A percentile compares a stretch with the other conserved stretches of the same genome.
These are phyloP conservation scores for Debaryomyces hansenii DNA, from an alignment of 805 yeast species.

Conservation along the genomic window DNA sequence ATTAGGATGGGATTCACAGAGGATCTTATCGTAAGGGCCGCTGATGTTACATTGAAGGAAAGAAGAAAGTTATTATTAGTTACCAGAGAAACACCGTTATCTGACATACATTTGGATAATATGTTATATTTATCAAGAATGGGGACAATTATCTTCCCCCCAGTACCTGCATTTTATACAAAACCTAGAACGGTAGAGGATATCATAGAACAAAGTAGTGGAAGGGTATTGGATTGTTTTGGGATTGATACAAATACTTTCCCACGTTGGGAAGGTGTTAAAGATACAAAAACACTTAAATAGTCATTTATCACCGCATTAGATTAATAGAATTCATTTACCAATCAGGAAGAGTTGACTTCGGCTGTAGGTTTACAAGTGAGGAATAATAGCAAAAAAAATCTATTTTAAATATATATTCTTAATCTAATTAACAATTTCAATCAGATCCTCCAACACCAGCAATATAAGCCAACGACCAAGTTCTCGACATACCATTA, in stretches of 20 bases:
- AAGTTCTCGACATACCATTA: conserved; percentile 81
- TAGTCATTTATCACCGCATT: not conserved
- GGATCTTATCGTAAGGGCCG: conserved; percentile 25
- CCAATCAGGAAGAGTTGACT: no score
- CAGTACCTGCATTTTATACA: conserved; percentile 26
- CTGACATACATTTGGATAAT: conserved; percentile 24
- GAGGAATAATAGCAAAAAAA: no score
- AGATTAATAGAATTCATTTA: no score
- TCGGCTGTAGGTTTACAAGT: no score
- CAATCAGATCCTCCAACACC: conserved; percentile 37
- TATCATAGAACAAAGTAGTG: conserved; percentile 22
- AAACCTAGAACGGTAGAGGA: conserved; percentile 21
- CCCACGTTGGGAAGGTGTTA: conserved; percentile 25
- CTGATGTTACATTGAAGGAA: conserved; percentile 27
- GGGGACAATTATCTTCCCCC: conserved; percentile 22
- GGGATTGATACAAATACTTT: conserved; percentile 17
- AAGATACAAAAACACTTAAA: not conserved
- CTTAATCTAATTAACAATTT: no score
- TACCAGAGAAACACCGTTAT: conserved; percentile 26
- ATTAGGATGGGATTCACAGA: conserved; percentile 25
- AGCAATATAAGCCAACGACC: conserved; percentile 80
- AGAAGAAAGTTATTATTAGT: conserved; percentile 19
- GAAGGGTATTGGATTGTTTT: conserved; percentile 23
- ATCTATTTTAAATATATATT: no score
- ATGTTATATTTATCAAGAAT: conserved; percentile 18